Percentiles rank a stretch among this genome's conserved stretches.
phyloP scores from a whole-genome alignment of 805 yeast genomes.

The Candida hungchunana region DNA sequence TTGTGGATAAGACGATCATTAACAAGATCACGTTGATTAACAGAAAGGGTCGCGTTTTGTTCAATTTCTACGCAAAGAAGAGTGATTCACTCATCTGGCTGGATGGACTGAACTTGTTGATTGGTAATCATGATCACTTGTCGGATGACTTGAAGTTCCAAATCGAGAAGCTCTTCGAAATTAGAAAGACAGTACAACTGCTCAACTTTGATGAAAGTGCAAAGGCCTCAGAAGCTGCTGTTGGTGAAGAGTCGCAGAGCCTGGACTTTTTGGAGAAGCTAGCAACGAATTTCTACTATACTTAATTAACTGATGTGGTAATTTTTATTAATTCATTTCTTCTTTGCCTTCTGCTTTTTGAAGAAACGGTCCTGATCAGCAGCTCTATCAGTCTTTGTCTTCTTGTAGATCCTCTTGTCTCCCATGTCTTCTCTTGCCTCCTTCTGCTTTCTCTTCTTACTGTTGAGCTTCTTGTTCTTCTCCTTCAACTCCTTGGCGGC shows the following conservation, averaged over 20 bases:
- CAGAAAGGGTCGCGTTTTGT: slow-evolving; percentile 36
- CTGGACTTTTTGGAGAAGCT: slow-evolving; percentile 17
- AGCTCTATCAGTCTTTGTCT: slow-evolving; percentile 70
- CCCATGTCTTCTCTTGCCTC: slow-evolving; percentile 56
- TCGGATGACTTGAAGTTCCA: slow-evolving; percentile 43
- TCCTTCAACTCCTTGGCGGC: slow-evolving; percentile 30
- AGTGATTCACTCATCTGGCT: slow-evolving; percentile 70
- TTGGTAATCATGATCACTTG: slow-evolving; percentile 32
- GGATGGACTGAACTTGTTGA: slow-evolving; percentile 63
- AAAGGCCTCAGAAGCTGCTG: slow-evolving; percentile 1
- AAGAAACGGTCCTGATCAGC: slow-evolving; percentile 40
- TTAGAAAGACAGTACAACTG: slow-evolving; percentile 48
- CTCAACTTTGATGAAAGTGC: slow-evolving; percentile 21
- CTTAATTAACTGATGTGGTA: slow-evolving; percentile 4
- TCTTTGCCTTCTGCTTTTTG: slow-evolving; percentile 24
- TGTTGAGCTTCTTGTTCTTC: slow-evolving; percentile 41
- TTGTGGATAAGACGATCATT: slow-evolving; percentile 53
- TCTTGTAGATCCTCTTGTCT: slow-evolving; percentile 57
- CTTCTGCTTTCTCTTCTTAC: slow-evolving; percentile 66
- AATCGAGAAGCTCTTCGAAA: slow-evolving; percentile 37
- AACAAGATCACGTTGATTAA: slow-evolving; percentile 52
- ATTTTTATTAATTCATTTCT: slow-evolving; percentile 3
- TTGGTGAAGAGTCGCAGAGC: slow-evolving; percentile 5
- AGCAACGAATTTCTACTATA: slow-evolving; percentile 21
- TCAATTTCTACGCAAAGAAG: slow-evolving; percentile 66